Conservation (phyloP, 2,329 filamentous ascomycete genomes). For the Sphaerulina musiva region DNA sequence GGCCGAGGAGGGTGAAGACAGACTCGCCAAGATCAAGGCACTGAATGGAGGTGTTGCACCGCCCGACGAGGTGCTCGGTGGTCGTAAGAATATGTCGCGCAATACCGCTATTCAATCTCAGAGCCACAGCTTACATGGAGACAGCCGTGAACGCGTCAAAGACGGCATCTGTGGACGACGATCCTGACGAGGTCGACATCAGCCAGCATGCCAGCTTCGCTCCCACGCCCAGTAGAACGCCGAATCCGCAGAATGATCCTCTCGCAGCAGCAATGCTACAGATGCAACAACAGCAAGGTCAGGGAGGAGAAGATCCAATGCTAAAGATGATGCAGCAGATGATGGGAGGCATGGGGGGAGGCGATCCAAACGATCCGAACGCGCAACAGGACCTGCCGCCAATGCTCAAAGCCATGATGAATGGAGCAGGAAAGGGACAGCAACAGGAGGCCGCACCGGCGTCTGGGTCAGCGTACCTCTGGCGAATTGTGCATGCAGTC, state of each 20-base stretch:
- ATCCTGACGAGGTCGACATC: constrained; percentile 71
- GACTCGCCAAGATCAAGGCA: constrained; percentile 69
- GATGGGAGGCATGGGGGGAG: constrained; percentile 31
- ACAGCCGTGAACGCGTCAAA: constrained; percentile 30
- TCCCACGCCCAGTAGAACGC: constrained; percentile 10
- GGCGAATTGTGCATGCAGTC: constrained; percentile 67
- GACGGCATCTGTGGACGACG: constrained; percentile 42
- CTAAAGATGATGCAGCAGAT: constrained; percentile 67
- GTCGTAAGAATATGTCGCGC: constrained; percentile 14
- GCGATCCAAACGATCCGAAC: constrained; percentile 33
- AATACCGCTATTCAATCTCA: neutral
- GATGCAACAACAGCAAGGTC: constrained; percentile 22
- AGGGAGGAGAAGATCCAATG: constrained; percentile 55
- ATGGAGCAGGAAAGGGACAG: constrained; percentile 30
- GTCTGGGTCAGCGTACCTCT: constrained; percentile 50
- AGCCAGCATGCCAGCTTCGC: constrained; percentile 18
- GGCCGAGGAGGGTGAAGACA: constrained; percentile 60
- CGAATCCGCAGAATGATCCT: constrained; percentile 21
- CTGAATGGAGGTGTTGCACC: constrained; percentile 47
- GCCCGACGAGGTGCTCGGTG: constrained; percentile 30
- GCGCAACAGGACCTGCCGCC: constrained; percentile 41
- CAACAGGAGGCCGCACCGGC: constrained; percentile 29
- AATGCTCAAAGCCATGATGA: constrained; percentile 43
- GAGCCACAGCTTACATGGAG: constrained; percentile 1
- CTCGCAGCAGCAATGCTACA: constrained; percentile 28